Conservation (phyloP, 768 basidiomycete species). For the Crepidotus variabilis region DNA sequence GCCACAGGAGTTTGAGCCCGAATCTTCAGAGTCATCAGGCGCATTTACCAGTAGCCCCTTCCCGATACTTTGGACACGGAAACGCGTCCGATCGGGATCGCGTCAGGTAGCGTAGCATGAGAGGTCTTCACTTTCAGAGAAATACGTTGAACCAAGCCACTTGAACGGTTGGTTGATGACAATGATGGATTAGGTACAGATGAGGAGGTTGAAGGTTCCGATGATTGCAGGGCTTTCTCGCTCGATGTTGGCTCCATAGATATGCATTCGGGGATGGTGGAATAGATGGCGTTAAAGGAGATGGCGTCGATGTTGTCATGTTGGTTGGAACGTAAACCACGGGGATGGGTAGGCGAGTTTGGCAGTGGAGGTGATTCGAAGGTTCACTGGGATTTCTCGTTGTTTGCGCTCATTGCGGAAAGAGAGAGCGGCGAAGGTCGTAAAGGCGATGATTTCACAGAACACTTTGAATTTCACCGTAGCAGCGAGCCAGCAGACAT, state of each 20-base stretch:
- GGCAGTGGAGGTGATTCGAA: background rate
- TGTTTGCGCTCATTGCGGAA: conserved; percentile 28
- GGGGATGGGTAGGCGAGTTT: background rate
- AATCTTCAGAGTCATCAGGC: background rate
- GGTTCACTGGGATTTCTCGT: background rate
- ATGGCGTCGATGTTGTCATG: background rate
- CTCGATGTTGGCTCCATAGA: conserved; percentile 16
- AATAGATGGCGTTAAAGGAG: background rate
- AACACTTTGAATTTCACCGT: conserved; percentile 3
- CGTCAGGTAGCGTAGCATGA: too few relatives aligned
- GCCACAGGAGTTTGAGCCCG: conserved; percentile 9
- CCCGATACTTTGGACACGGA: too few relatives aligned
- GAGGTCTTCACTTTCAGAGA: too few relatives aligned
- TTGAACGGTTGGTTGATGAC: too few relatives aligned
- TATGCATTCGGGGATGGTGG: conserved; percentile 18
- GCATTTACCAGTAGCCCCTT: too few relatives aligned
- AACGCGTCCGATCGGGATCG: too few relatives aligned
- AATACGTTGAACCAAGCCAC: too few relatives aligned
- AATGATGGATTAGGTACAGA: background rate
- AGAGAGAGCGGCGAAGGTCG: conserved; percentile 42
- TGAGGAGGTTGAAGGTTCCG: background rate
- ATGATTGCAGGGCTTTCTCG: conserved; percentile 17
- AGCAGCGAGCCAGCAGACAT: conserved; percentile 3
- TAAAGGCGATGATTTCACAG: conserved; percentile 21
- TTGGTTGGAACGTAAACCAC: background rate